phyloP scores from a whole-genome alignment of 1,284 basidiomycete genomes.

The Trichosporon inkin region DNA sequence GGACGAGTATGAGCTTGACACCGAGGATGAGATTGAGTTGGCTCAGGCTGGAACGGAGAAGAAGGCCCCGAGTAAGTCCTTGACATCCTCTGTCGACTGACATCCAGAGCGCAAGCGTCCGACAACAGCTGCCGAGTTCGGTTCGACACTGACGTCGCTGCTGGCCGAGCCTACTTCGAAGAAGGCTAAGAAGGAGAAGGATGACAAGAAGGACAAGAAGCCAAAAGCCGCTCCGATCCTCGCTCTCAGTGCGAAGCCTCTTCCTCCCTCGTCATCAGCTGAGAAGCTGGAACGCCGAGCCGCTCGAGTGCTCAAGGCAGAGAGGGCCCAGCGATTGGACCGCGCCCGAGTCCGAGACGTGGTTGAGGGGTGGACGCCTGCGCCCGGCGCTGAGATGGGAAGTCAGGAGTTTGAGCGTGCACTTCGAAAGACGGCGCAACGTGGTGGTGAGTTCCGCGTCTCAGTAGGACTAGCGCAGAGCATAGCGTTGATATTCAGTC shows the following conservation, averaged over 20 bases:
- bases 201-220: conserved; percentile 13
- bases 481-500: conserved; percentile 29
- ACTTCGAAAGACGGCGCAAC: conserved; percentile 50
- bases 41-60: conserved; percentile 17
- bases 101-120: conserved; percentile 44
- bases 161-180: conserved; percentile 35
- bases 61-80: conserved; percentile 20
- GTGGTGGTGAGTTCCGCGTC: conserved; percentile 53
- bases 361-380: conserved; percentile 45
- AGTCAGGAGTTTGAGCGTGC: conserved; percentile 50
- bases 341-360: conserved; percentile 44
- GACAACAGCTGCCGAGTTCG: conserved; percentile 46
- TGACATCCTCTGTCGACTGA: background rate
- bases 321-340: conserved; percentile 46
- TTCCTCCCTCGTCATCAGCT: conserved; percentile 39
- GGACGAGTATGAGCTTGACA: conserved; percentile 19
- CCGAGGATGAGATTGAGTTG: conserved; percentile 23
- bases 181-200: conserved; percentile 19
- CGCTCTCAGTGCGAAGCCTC: conserved; percentile 34
- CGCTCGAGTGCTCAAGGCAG: conserved; percentile 34
- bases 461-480: no score
- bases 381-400: conserved; percentile 32
- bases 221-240: conserved; percentile 37
- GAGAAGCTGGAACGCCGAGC: conserved; percentile 34
- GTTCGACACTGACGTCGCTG: conserved; percentile 44